Evolutionary conservation across 2,329 filamentous ascomycete genomes (phyloP).

Genomic region (Alternaria sp.): DNA sequence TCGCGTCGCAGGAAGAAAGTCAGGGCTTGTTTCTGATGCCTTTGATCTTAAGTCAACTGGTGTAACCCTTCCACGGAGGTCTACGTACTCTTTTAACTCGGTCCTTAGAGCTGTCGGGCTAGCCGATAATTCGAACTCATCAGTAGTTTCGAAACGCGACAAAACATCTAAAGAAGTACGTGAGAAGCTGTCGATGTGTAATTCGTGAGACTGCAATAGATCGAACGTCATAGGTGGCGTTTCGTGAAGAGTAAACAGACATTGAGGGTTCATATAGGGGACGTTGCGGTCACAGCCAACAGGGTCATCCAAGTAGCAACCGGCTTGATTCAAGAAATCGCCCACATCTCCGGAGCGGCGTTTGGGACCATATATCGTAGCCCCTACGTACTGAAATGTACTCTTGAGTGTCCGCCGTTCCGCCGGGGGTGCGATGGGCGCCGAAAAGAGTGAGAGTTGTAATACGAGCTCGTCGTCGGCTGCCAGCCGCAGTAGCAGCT

Average conservation of each 20-base stretch:
- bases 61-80: too few relatives aligned
- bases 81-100: background rate
- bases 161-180: background rate
- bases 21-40: constrained; percentile 16
- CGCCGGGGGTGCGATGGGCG: background rate
- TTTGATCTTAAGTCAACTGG: background rate
- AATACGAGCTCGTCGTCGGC: background rate
- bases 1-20: constrained; percentile 16
- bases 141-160: background rate
- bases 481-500: background rate
- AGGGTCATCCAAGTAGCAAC: constrained; percentile 17
- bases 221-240: background rate
- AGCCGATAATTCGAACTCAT: background rate
- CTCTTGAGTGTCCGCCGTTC: background rate
- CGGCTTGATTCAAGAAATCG: background rate
- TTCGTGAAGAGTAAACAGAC: background rate
- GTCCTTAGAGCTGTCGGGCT: background rate
- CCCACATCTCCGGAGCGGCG: background rate
- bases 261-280: constrained; percentile 19
- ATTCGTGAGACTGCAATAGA: background rate
- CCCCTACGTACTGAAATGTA: too few relatives aligned
- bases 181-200: background rate
- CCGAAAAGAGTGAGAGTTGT: background rate
- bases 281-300: constrained; percentile 17
- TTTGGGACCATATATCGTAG: background rate